Evolutionary conservation across 805 yeast genomes (phyloP), one percentile per base, ranked within the genome.

Genomic region (Brettanomyces naardenensis): DNA sequence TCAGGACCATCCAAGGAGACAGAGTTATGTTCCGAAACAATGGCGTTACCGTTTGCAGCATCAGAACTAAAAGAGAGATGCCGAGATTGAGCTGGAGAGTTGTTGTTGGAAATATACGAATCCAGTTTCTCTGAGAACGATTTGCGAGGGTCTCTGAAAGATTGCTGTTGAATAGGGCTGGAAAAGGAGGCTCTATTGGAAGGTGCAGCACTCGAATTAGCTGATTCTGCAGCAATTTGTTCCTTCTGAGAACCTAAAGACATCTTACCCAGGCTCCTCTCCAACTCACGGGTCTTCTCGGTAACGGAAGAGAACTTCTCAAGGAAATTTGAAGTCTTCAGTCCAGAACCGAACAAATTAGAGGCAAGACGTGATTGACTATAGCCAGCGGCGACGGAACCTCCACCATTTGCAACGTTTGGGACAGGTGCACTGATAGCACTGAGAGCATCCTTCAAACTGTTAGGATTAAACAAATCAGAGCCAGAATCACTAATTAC

Each of bases 221-320:
- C 13, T 40, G 41, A 13, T 37, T 44, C 14, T 45, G 40, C 19
- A 13, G 9, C 9, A 10, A 10, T 17, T 19, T 25, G 36, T 10
- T 52, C 7, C 40, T 36, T 18, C 35, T 26, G 22, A 4, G 37
- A 39, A 7, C 39, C 44, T 28, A 65, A 47, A 7, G 66, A 55
- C 20, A 65, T 38, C 5, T 65, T 54, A n/a, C 68, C 66, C 38
- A 73, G 50, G 10, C 68, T 69, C 37, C 64, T 62, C 47, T 78
- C 85, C 32, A 78, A 65, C 46, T 79, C 87, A 48, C 81, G 65
- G 0, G 87, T 79, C 34, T 81, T 80, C 40, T 79, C 85, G 5
- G 82, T 80, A 14, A 79, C 80, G 2, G 75, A 63, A 5, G 80
- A 64, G 49, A 79, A 79, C 56, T 77, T 78, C 44, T 75, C 79